Evolutionary conservation across 2,329 filamentous ascomycete genomes (phyloP).

Genomic region (Graphilbum ipis-grandicollis): DNA sequence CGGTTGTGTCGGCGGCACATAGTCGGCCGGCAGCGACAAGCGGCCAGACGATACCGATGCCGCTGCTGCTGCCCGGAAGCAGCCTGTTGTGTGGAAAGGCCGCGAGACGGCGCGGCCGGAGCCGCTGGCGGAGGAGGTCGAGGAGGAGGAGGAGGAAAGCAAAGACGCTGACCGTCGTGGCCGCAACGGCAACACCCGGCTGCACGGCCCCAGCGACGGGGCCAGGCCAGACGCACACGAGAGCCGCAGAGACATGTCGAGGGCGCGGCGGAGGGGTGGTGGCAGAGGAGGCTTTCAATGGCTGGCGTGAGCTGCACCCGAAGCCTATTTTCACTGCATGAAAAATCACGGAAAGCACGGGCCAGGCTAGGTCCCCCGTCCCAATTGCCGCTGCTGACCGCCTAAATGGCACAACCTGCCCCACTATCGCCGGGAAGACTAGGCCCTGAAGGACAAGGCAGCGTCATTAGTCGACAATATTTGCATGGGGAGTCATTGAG

Average conservation of each 20-base stretch:
- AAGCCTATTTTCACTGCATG: too few species aligned
- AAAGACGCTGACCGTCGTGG: too few species aligned
- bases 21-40: constrained; percentile 25
- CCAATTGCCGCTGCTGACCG: constrained; percentile 7
- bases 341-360: too few species aligned
- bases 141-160: neutral
- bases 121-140: neutral
- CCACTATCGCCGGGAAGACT: too few species aligned
- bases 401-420: too few species aligned
- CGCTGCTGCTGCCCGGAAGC: neutral
- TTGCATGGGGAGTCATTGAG: too few species aligned
- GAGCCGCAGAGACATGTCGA: constrained; percentile 5
- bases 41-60: neutral
- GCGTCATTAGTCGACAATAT: too few species aligned
- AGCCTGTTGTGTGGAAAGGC: constrained; percentile 5
- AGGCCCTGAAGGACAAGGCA: too few species aligned
- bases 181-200: too few species aligned
- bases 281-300: too few species aligned
- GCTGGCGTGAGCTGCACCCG: too few species aligned
- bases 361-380: neutral
- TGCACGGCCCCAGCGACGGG: too few species aligned
- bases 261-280: neutral
- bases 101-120: neutral
- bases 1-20: constrained; percentile 55
- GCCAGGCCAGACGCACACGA: neutral